A percentile compares a stretch with the other conserved stretches of the same genome.
Evolutionary conservation across 2,329 filamentous ascomycete species (phyloP).

Genomic region (Epichloe typhina): DNA sequence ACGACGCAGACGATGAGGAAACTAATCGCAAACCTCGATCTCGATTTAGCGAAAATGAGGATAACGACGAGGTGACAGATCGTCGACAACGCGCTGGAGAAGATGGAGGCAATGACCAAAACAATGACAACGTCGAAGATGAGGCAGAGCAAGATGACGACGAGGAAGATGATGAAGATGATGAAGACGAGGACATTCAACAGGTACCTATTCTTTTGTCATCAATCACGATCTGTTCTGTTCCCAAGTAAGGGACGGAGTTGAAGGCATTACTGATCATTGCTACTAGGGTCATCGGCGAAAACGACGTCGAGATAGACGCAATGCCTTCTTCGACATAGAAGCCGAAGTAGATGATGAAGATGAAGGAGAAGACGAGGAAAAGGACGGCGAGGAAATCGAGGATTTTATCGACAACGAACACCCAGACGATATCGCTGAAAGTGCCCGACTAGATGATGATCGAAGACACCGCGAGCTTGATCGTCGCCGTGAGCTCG

Average conservation of each 20-base stretch:
- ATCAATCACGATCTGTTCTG: too few relatives aligned
- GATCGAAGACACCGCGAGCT: constrained; percentile 89
- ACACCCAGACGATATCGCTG: constrained; percentile 79
- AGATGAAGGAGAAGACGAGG: constrained; percentile 76
- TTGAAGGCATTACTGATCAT: neutral
- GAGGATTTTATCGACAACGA: constrained; percentile 81
- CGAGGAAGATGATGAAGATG: constrained; percentile 44
- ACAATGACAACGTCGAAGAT: constrained; percentile 20
- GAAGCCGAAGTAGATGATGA: constrained; percentile 97
- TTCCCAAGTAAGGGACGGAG: neutral
- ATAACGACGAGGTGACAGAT: constrained; percentile 26
- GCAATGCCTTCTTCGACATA: constrained; percentile 88
- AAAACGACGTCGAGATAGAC: constrained; percentile 66
- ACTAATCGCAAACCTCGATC: constrained; percentile 7
- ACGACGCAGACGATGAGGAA: constrained; percentile 24
- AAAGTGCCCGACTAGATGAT: constrained; percentile 68
- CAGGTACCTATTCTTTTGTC: constrained; percentile 27
- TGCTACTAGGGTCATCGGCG: constrained; percentile 47
- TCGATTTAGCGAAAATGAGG: constrained; percentile 21
- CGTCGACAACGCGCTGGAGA: neutral
- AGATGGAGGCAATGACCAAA: constrained; percentile 19
- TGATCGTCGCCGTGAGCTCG: constrained; percentile 78
- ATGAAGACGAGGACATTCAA: constrained; percentile 56
- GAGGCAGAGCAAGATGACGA: constrained; percentile 29
- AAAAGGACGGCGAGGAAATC: constrained; percentile 72